phyloP scores from a whole-genome alignment of 257 asterid genomes.

The Primulina eburnea region DNA sequence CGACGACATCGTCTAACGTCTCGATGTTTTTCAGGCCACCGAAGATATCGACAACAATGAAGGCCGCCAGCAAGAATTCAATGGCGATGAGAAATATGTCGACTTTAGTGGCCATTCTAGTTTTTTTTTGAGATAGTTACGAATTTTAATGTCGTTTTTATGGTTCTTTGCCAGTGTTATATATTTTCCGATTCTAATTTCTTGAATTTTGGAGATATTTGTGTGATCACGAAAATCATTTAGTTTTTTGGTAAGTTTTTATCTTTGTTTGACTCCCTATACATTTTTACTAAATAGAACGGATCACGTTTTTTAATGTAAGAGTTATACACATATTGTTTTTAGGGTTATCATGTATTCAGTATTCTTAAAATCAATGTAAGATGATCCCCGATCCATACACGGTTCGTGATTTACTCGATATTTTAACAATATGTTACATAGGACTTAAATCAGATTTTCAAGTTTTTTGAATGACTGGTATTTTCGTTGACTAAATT shows the following conservation, averaged over 20 bases:
- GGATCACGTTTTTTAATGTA: not conserved
- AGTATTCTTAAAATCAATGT: too few species aligned
- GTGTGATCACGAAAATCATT: not conserved
- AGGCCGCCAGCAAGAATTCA: slow-evolving; percentile 18
- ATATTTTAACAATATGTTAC: too few species aligned
- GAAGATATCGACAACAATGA: slow-evolving; percentile 16
- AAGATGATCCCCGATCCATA: too few species aligned
- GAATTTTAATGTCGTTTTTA: not conserved
- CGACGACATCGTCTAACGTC: not conserved
- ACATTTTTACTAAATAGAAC: too few species aligned
- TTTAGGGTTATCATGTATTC: too few species aligned
- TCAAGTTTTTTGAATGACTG: too few species aligned
- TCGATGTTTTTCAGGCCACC: not conserved
- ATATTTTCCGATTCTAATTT: too few species aligned
- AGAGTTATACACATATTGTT: too few species aligned
- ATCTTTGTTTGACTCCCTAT: not conserved
- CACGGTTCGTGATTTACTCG: too few species aligned
- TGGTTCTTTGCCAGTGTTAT: not conserved
- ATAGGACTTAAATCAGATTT: too few species aligned
- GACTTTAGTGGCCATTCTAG: slow-evolving; percentile 12
- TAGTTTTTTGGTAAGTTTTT: not conserved
- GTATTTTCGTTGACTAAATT: too few species aligned
- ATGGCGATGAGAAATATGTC: not conserved
- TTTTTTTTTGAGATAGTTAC: not conserved
- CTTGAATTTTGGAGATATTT: not conserved